Base-by-base conservation (phyloP, 2,329 filamentous ascomycete species). In the Xylariales sp. region DNA sequence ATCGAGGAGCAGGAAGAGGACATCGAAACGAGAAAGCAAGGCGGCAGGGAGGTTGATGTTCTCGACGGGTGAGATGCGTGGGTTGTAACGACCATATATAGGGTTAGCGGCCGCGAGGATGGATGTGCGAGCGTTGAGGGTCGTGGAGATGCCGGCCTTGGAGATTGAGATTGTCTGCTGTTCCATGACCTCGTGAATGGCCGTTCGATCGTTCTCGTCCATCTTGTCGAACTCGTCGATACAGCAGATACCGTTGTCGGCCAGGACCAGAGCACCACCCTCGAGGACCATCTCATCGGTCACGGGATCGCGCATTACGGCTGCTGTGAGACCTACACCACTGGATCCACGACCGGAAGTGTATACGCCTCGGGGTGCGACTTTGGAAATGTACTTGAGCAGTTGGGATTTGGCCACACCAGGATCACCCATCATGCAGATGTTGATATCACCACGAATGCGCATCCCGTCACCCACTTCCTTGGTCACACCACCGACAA, bases 41-140 rank as follows among this genome's bases (percentile, higher is more conserved):
- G 93, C 93, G 14, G 93, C 93, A n/a, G 93, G 93, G 29, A 98
- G 82, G 65, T 98, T 98, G 68, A 98, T 98, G 66, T 98, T 98
- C 65, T 98, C 93, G 19, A 98, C 90, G 0, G 93, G 93, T 1
- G 91, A 96, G 54, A 98, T 86, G 49, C 89, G 88, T 43, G 93
- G 93, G 69, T 98, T 98, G 74, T 98, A 98, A 48, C 93, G 88
- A 49, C 93, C 93, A 58, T 98, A 98, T 31, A 98, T 78, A 44
- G 93, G 93, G 69, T 98, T 98, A 52, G 93, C 93, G 15, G 93
- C 93, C 14, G 93, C 91, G 12, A 98, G 79, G 57, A 98, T 95
- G 0, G 89, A 95, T 15, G 93, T 97, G 47, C 93, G 84, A 16
- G 93, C 93, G 61, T 98, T 98, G 44, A 98, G 78, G 0, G 90